Base-by-base conservation (phyloP, 495 filamentous ascomycete species). In the Penicillium crystallinum region DNA sequence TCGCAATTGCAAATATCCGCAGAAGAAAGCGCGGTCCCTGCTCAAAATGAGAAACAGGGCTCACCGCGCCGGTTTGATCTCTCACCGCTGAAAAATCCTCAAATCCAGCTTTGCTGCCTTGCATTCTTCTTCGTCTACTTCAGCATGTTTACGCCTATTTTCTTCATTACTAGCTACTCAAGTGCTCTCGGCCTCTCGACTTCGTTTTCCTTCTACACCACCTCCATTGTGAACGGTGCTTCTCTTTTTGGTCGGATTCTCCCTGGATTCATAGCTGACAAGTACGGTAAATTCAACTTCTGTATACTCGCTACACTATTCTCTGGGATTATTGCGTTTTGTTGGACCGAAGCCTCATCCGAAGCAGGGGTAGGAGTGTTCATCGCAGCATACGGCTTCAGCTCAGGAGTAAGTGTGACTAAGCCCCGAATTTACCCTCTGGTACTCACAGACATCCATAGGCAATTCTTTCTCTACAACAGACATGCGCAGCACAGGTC, bases 261-360 rank as follows among this genome's bases (percentile, higher is more conserved):
- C 2, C 64, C 58, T 54, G 87, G 85, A 6, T 72, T 83, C 49
- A 10, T 86, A 0, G 88, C 84, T 10, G 89, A 93, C 62, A 3
- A 7, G 7, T 62, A 86, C 29, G 89, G 88, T 0, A 76, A 80
- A 19, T 90, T 81, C 72, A 90, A 91, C 64, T 71, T 77, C 33
- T 83, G 83, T 63, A 74, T 87, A 14, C 25, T 81, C 3, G 81
- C 82, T 41, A 72, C 75, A 0, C 67, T 71, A 15, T 66, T 79
- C n/a, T 79, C 84, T 0, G 78, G 73, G 2, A 70, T 90, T 0
- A 64, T 73, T 34, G 66, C 66, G 0, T 31, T 73, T 1, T 73
- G 68, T 47, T 73, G 69, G 72, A 71, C 68, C 4, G 65, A 53
- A n/a, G 71, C 61, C 0, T 60, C 64, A 1, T 64, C 65, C 2